Base-by-base conservation (phyloP, 257 asterid species). In the Cordia subcordata region DNA sequence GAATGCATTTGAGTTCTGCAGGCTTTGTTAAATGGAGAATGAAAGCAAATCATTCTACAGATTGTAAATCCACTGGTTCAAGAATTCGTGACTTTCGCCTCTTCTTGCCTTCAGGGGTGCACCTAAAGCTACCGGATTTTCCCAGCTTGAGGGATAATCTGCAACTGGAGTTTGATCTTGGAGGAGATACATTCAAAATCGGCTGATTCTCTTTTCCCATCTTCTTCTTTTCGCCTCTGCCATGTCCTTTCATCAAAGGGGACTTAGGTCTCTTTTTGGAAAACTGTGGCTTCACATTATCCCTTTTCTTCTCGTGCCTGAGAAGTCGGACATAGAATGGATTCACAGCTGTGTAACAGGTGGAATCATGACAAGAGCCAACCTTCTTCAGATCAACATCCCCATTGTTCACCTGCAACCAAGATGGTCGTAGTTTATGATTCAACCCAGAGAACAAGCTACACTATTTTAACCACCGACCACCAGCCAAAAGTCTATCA, bases 91-190 rank as follows among this genome's bases (percentile, higher is more conserved):
- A 79, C 53, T 88, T 88, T 49, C 94, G 77, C 57, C 95, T 81
- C 77, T 80, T 90, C 72, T 88, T 91, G 59, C 85, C 82, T 35
- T 85, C 88, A 49, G 96, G 94, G 44, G 90, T 85, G 62, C 80
- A 69, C 68, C 77, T 69, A 6, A 63, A 35, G 9, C 69, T 63
- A 45, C 82, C 76, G 53, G 75, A 60, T 61, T 80, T 87, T 35
- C 91, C 79, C 11, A 69, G 23, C 58, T 54, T 71, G 20, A 63
- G 23, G 0, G 89, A 65, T 60, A 73, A 64, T 70, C 80, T 73
- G 72, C 61, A 63, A 14, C 55, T 65, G 16, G 85, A 81, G 64
- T 74, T 17, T 50, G 83, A 69, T 15, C 69, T 40, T 21, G 68
- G 71, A 75, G 87, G 78, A 3, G 94, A 71, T 62, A 77, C 62